Evolutionary conservation across 179 eudicot genomes (phyloP).

Genomic region (Spinacia oleracea): DNA sequence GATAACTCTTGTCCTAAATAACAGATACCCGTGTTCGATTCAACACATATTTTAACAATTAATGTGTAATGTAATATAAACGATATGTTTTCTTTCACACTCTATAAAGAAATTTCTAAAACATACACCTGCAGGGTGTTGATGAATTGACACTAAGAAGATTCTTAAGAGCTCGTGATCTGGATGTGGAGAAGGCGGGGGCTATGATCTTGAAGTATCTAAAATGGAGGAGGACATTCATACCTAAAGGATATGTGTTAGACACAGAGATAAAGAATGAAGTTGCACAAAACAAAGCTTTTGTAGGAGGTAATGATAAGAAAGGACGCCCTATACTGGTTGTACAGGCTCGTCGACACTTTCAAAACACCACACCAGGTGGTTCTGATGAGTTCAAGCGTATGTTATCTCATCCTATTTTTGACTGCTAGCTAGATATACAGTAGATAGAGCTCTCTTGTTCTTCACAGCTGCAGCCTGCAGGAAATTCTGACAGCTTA

Average conservation of each 20-base stretch:
- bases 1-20: too few relatives aligned
- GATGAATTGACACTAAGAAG: constrained; percentile 64
- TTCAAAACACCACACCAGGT: constrained; percentile 40
- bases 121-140: constrained; percentile 16
- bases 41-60: too few relatives aligned
- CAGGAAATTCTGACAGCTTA: not conserved
- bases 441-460: not conserved
- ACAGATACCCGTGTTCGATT: too few relatives aligned
- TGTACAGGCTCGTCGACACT: constrained; percentile 46
- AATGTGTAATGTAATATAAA: not conserved
- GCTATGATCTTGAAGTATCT: constrained; percentile 55
- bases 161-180: constrained; percentile 69
- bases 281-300: constrained; percentile 55
- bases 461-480: not conserved
- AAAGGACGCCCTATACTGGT: constrained; percentile 54
- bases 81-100: not conserved
- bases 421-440: not conserved
- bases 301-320: constrained; percentile 56
- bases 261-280: constrained; percentile 48
- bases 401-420: constrained; percentile 9
- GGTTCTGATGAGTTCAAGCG: constrained; percentile 61
- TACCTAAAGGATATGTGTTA: constrained; percentile 53
- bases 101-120: not conserved
- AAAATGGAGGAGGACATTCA: constrained; percentile 56
- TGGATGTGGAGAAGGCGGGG: constrained; percentile 63